Percentiles rank a stretch among this genome's conserved stretches.
Evolutionary conservation across 257 asterid genomes (phyloP).

Genomic region (Cordia subcordata): DNA sequence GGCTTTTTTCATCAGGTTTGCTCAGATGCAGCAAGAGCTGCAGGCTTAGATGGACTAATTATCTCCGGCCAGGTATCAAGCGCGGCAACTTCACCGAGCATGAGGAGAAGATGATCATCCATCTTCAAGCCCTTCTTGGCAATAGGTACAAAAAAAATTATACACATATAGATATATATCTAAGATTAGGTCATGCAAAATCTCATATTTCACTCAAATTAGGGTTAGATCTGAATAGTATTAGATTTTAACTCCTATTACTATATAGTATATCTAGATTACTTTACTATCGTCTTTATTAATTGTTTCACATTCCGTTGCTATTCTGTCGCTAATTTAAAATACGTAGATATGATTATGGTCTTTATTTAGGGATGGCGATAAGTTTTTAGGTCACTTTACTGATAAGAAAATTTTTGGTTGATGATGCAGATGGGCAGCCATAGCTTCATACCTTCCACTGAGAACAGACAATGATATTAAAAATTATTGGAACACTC

Average conservation of each 20-base stretch:
- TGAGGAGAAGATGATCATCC: constrained; percentile 68
- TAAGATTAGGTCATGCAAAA: too few relatives aligned
- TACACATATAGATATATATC: too few relatives aligned
- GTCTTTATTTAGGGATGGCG: not conserved
- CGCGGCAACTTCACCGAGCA: constrained; percentile 59
- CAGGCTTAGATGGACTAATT: constrained; percentile 75
- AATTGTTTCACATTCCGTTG: too few relatives aligned
- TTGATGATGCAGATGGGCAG: constrained; percentile 71
- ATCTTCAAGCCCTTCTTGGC: constrained; percentile 79
- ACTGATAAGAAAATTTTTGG: not conserved
- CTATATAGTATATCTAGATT: not conserved
- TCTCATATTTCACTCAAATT: too few relatives aligned
- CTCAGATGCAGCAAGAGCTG: constrained; percentile 74
- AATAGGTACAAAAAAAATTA: constrained; percentile 42
- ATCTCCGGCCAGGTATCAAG: constrained; percentile 75
- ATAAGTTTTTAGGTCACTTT: not conserved
- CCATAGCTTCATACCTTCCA: constrained; percentile 88
- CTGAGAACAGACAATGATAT: constrained; percentile 83
- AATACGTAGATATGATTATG: too few relatives aligned
- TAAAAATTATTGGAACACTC: constrained; percentile 86
- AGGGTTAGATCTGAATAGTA: constrained; percentile 6
- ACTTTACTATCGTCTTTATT: not conserved
- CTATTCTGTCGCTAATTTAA: too few relatives aligned
- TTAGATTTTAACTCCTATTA: constrained; percentile 1
- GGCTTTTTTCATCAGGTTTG: constrained; percentile 39